Conservation (phyloP, 148 eudicot genomes). For the Camellia lanceoleosa region DNA sequence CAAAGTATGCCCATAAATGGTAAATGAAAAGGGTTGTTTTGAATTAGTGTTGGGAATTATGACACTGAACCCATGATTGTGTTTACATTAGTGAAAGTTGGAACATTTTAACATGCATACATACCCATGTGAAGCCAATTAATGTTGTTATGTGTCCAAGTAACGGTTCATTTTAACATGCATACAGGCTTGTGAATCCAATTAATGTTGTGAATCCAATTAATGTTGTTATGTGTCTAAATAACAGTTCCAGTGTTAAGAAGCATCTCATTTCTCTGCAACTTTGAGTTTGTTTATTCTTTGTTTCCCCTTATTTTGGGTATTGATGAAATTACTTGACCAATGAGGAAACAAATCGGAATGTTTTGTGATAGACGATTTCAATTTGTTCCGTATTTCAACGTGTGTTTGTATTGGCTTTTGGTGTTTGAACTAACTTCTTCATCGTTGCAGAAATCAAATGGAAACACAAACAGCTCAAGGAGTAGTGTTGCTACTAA, state of each 20-base stretch:
- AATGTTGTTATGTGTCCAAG: background rate
- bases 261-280: background rate
- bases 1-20: background rate
- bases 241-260: background rate
- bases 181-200: background rate
- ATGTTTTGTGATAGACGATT: background rate
- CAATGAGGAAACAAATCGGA: background rate
- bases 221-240: background rate
- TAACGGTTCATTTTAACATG: background rate
- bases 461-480: conserved; percentile 26
- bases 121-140: background rate
- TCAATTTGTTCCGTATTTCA: background rate
- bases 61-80: background rate
- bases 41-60: background rate
- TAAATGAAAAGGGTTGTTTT: background rate
- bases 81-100: background rate
- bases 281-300: background rate
- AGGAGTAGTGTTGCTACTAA: conserved; percentile 34
- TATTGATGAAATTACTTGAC: background rate
- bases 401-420: background rate
- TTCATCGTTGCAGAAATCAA: conserved; percentile 34
- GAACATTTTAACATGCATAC: background rate
- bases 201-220: background rate
- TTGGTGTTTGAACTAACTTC: conserved; percentile 11
- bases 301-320: background rate